A percentile compares a stretch with the other conserved stretches of the same genome.
These are phyloP conservation scores for Ophiostoma quercus DNA, from an alignment of 2,329 filamentous ascomycete genomes.

Conservation along the genomic window DNA sequence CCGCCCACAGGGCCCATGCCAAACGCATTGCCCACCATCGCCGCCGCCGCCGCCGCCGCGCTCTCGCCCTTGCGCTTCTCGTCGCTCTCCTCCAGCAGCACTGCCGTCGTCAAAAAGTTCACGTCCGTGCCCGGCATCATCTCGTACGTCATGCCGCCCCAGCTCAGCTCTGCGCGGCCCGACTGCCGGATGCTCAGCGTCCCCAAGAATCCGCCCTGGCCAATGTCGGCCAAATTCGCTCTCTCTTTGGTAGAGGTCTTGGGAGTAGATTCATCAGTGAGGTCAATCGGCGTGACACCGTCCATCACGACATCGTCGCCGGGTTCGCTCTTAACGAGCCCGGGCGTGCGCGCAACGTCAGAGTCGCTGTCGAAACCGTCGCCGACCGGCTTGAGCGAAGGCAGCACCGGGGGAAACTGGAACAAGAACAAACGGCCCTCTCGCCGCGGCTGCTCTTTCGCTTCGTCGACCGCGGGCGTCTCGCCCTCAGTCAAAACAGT, in stretches of 20 bases:
- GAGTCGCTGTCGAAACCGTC: neutral
- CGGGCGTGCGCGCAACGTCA: neutral
- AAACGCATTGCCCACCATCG: constrained; percentile 47
- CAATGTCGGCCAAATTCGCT: constrained; percentile 26
- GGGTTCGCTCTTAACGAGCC: constrained; percentile 41
- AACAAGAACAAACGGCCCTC: constrained; percentile 59
- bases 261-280: constrained; percentile 34
- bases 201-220: constrained; percentile 52
- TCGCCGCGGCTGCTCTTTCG: constrained; percentile 21
- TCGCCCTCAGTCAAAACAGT: neutral
- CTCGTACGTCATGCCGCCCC: constrained; percentile 54
- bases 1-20: constrained; percentile 61
- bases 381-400: constrained; percentile 42
- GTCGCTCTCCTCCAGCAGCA: constrained; percentile 55
- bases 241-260: constrained; percentile 10
- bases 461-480: neutral
- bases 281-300: constrained; percentile 38
- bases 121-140: constrained; percentile 48
- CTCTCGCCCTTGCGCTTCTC: constrained; percentile 46
- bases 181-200: constrained; percentile 57
- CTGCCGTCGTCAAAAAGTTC: constrained; percentile 54
- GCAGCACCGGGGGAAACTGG: constrained; percentile 59
- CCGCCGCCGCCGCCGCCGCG: constrained; percentile 25
- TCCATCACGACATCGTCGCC: constrained; percentile 37
- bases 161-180: constrained; percentile 57